phyloP scores from a whole-genome alignment of 2,329 filamentous ascomycete genomes.

The Westerdykella aurantiaca region DNA sequence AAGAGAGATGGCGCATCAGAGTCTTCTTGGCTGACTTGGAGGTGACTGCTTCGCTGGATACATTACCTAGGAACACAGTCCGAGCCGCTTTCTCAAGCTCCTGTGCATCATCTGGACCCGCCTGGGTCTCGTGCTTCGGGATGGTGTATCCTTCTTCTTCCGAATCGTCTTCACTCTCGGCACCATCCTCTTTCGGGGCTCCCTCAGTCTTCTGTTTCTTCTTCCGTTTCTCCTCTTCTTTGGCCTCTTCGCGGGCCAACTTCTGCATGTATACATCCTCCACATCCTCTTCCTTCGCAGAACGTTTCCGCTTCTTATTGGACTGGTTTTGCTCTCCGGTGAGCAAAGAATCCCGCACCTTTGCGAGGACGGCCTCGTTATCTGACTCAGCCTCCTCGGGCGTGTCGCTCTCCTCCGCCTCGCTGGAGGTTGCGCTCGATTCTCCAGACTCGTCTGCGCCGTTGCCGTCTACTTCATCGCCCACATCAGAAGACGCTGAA shows the following conservation, averaged over 20 bases:
- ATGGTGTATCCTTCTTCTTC: constrained; percentile 50
- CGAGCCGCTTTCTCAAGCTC: constrained; percentile 81
- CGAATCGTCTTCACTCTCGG: constrained; percentile 21
- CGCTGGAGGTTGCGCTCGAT: background rate
- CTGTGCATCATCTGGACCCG: constrained; percentile 38
- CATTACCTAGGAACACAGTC: constrained; percentile 90
- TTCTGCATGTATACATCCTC: constrained; percentile 66
- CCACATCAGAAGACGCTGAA: constrained; percentile 28
- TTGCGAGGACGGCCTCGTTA: constrained; percentile 21
- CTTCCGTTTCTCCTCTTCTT: constrained; percentile 34
- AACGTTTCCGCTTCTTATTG: constrained; percentile 46
- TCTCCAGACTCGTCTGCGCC: constrained; percentile 2
- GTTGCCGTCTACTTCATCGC: constrained; percentile 17
- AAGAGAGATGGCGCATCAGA: constrained; percentile 70
- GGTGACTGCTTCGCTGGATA: constrained; percentile 74
- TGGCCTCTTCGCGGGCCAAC: constrained; percentile 47
- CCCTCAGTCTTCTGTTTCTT: constrained; percentile 34
- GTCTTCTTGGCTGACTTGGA: constrained; percentile 76
- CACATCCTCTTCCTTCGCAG: constrained; percentile 58
- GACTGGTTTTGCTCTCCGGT: constrained; percentile 25
- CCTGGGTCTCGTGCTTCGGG: constrained; percentile 47
- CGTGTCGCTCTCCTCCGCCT: constrained; percentile 11
- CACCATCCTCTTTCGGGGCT: constrained; percentile 21
- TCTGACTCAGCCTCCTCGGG: constrained; percentile 18
- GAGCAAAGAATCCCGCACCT: constrained; percentile 19